Conservation (phyloP, 495 filamentous ascomycete species). For the Lasiosphaeris hirsuta region DNA sequence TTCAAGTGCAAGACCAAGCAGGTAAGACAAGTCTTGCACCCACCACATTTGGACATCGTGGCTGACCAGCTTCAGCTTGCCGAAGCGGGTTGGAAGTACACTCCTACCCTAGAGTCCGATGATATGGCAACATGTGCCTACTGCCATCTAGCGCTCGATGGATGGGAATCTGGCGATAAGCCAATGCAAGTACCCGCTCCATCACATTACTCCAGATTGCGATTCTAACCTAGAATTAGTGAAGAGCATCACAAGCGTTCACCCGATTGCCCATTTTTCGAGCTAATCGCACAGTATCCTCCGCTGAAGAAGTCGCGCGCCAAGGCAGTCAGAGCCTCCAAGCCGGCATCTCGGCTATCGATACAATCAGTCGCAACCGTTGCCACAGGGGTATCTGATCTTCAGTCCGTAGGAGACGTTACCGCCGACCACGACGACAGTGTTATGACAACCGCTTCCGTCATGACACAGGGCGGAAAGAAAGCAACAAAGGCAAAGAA, state of each 20-base stretch:
- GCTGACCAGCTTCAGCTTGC: conserved; percentile 63
- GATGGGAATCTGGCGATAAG: conserved; percentile 88
- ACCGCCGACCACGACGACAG: conserved; percentile 64
- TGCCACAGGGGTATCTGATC: conserved; percentile 47
- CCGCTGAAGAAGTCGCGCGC: conserved; percentile 48
- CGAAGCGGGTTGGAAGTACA: conserved; percentile 90
- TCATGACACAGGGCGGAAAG: conserved; percentile 51
- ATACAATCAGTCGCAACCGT: conserved; percentile 62
- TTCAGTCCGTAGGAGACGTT: conserved; percentile 48
- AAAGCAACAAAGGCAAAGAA: conserved; percentile 43
- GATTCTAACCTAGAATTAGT: conserved; percentile 44
- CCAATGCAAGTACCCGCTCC: conserved; percentile 60
- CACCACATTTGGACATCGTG: not conserved
- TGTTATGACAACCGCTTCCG: conserved; percentile 58
- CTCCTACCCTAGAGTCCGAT: conserved; percentile 71
- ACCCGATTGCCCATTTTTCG: conserved; percentile 79
- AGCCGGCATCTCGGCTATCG: conserved; percentile 63
- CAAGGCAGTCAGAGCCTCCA: conserved; percentile 59
- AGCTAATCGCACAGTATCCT: conserved; percentile 43
- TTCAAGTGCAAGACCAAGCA: conserved; percentile 85
- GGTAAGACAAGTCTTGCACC: conserved; percentile 45
- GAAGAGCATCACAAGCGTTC: conserved; percentile 82
- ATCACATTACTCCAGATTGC: not conserved
- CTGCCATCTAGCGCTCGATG: conserved; percentile 79
- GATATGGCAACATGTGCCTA: conserved; percentile 88